Evolutionary conservation across 1,284 basidiomycete species (phyloP).

Genomic region (Microbotryum violaceum): DNA sequence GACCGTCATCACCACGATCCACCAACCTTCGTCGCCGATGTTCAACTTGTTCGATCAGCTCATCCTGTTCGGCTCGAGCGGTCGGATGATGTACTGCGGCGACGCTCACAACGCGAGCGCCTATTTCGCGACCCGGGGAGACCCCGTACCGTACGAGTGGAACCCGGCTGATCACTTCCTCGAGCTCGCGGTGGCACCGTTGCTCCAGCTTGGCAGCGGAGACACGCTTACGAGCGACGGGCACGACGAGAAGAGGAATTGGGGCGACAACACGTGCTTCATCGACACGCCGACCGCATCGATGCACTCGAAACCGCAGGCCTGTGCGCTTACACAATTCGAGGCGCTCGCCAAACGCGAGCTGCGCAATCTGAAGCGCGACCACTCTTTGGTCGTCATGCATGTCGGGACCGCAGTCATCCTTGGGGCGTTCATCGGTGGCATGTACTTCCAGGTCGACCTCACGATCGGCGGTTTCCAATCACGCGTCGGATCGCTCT

Average conservation of each 20-base stretch:
- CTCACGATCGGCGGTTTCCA: constrained; percentile 83
- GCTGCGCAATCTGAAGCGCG: constrained; percentile 69
- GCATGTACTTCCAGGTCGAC: constrained; percentile 70
- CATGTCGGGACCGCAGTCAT: constrained; percentile 62
- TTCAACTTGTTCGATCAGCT: constrained; percentile 78
- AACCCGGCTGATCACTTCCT: constrained; percentile 76
- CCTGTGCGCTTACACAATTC: constrained; percentile 68
- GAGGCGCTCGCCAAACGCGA: constrained; percentile 68
- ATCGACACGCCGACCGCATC: too few species aligned
- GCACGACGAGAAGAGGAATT: too few species aligned
- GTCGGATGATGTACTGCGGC: constrained; percentile 65
- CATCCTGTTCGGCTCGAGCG: constrained; percentile 66
- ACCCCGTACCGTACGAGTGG: constrained; percentile 59
- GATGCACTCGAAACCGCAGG: too few species aligned
- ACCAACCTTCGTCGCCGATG: constrained; percentile 56
- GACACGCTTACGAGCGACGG: too few species aligned
- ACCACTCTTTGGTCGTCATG: constrained; percentile 66
- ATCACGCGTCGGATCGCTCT: constrained; percentile 76
- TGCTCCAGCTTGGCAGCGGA: too few species aligned
- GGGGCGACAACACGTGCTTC: too few species aligned
- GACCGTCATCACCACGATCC: constrained; percentile 57
- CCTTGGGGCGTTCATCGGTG: constrained; percentile 62
- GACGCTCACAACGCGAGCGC: constrained; percentile 59
- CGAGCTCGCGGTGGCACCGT: constrained; percentile 54
- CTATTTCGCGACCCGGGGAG: constrained; percentile 52